Evolutionary conservation across 2,329 filamentous ascomycete genomes (phyloP).

Genomic region (Thielaviopsis ethacetica): DNA sequence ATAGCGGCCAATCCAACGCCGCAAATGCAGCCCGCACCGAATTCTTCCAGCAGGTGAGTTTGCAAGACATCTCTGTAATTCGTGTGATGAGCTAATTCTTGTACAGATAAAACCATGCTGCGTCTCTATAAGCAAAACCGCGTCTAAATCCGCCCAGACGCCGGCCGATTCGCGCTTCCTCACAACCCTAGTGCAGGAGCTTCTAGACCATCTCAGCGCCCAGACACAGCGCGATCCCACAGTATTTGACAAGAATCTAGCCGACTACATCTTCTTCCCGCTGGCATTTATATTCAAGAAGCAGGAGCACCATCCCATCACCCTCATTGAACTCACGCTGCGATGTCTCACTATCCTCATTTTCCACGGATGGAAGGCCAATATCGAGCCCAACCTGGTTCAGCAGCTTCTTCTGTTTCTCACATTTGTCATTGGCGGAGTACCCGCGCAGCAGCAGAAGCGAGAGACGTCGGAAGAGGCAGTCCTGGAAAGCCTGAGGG

Average conservation of each 20-base stretch:
- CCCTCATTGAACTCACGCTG: slow-evolving; percentile 58
- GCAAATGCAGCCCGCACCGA: slow-evolving; percentile 17
- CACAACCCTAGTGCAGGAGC: slow-evolving; percentile 26
- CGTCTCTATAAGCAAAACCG: slow-evolving; percentile 41
- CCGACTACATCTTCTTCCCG: slow-evolving; percentile 91
- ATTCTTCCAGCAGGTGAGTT: slow-evolving; percentile 22
- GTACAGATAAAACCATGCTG: slow-evolving; percentile 45
- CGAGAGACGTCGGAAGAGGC: slow-evolving; percentile 53
- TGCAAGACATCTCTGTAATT: slow-evolving; percentile 1
- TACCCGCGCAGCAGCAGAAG: slow-evolving; percentile 37
- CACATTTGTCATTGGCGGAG: slow-evolving; percentile 63
- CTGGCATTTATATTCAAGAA: slow-evolving; percentile 72
- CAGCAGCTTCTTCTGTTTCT: slow-evolving; percentile 77
- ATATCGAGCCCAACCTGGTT: slow-evolving; percentile 54
- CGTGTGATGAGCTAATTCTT: neutral
- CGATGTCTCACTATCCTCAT: slow-evolving; percentile 61
- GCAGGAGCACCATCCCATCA: slow-evolving; percentile 53
- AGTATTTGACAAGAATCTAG: slow-evolving; percentile 61
- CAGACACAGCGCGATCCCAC: slow-evolving; percentile 28
- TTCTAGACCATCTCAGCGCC: slow-evolving; percentile 29
- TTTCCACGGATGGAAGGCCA: slow-evolving; percentile 59
- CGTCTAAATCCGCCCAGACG: slow-evolving; percentile 30
- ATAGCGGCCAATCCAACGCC: neutral
- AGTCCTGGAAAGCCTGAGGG: slow-evolving; percentile 50
- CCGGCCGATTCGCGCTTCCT: slow-evolving; percentile 27